Percentiles rank a stretch among this genome's conserved stretches.
These are phyloP conservation scores for Citrus trifoliata DNA, from an alignment of 345 rosid genomes.

Conservation along the genomic window DNA sequence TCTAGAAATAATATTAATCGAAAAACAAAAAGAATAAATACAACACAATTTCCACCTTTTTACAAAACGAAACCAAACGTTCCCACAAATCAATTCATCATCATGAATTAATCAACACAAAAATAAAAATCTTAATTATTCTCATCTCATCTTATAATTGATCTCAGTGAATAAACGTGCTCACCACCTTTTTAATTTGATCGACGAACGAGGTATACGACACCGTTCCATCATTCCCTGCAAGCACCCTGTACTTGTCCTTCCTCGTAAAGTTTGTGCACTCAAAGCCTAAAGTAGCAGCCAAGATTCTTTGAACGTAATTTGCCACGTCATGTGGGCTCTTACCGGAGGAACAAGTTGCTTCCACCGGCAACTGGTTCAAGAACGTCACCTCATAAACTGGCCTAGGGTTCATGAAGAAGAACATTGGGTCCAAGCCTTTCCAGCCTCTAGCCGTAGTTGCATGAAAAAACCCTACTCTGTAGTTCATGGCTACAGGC, in stretches of 20 bases:
- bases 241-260: constrained; percentile 77
- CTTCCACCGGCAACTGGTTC: constrained; percentile 73
- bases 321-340: constrained; percentile 92
- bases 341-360: constrained; percentile 87
- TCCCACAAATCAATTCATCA: constrained; percentile 1
- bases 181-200: constrained; percentile 52
- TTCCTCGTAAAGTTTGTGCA: constrained; percentile 90
- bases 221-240: constrained; percentile 85
- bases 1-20: not conserved
- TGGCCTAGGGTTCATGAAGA: constrained; percentile 95
- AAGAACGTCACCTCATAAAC: constrained; percentile 88
- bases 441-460: constrained; percentile 95
- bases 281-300: constrained; percentile 81
- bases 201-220: constrained; percentile 49
- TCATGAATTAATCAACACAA: not conserved
- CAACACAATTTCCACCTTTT: constrained; percentile 3
- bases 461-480: constrained; percentile 94
- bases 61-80: not conserved
- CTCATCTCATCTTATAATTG: too few species aligned
- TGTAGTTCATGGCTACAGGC: constrained; percentile 89
- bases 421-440: constrained; percentile 80
- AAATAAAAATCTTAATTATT: constrained; percentile 1
- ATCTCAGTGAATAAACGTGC: constrained; percentile 31
- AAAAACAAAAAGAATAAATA: not conserved
- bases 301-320: constrained; percentile 83